Evolutionary conservation across 1,139 yeast species (phyloP).

Genomic region (Diutina mesorugosa): DNA sequence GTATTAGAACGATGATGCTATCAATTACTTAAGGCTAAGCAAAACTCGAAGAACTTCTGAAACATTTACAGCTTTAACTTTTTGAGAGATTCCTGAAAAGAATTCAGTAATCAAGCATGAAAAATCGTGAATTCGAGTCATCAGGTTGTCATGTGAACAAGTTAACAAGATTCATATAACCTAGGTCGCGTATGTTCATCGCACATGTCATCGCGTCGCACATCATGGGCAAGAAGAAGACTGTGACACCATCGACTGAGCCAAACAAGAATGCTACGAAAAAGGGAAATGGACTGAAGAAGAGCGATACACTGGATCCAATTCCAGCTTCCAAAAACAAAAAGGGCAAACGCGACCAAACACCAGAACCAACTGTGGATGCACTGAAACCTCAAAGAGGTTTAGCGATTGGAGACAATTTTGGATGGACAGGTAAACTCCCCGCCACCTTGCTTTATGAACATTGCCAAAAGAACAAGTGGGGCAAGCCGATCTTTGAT

Average conservation of each 20-base stretch:
- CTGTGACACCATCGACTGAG: not conserved
- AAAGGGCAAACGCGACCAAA: not conserved
- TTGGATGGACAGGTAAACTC: conserved; percentile 86
- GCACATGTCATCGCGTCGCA: not conserved
- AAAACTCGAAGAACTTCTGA: too few relatives aligned
- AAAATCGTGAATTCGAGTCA: too few relatives aligned
- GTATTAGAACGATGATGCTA: too few relatives aligned
- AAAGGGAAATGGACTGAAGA: not conserved
- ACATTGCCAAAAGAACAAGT: conserved; percentile 75
- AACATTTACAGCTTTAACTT: too few relatives aligned
- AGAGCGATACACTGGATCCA: not conserved
- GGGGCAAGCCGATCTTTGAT: conserved; percentile 78
- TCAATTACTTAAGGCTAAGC: too few relatives aligned
- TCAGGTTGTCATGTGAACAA: too few relatives aligned
- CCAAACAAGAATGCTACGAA: not conserved
- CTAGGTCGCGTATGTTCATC: not conserved
- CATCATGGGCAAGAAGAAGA: conserved; percentile 1
- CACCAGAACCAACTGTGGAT: not conserved
- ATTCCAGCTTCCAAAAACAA: not conserved
- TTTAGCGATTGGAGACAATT: conserved; percentile 31
- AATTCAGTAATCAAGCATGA: too few relatives aligned
- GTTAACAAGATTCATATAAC: not conserved
- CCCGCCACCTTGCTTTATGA: conserved; percentile 84
- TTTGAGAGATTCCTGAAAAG: too few relatives aligned
- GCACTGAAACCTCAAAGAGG: conserved; percentile 26